Percentiles rank a stretch among this genome's conserved stretches.
Conservation (phyloP, 495 filamentous ascomycete genomes). For the Achaetomiella virescens region DNA sequence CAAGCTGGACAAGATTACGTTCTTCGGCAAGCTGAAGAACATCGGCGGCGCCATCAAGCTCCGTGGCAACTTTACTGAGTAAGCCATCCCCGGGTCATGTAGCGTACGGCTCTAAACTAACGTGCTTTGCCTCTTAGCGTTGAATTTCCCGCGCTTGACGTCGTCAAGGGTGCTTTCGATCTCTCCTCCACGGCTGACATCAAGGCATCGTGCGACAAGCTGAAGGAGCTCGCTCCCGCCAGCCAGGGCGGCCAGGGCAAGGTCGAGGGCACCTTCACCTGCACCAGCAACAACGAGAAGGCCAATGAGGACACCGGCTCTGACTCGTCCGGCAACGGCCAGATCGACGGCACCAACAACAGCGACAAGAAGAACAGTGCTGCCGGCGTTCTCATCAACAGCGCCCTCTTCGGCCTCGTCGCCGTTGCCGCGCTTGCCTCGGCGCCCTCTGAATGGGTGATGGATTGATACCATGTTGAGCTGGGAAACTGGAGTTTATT, state of each 20-base stretch:
- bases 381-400: constrained; percentile 29
- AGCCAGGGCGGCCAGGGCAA: constrained; percentile 34
- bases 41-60: constrained; percentile 85
- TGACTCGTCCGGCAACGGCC: constrained; percentile 16
- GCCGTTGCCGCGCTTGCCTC: constrained; percentile 34
- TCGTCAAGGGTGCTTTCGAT: constrained; percentile 84
- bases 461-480: background rate
- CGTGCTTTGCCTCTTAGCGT: constrained; percentile 47
- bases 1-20: constrained; percentile 51
- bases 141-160: constrained; percentile 57
- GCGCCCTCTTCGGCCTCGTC: constrained; percentile 34
- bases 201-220: constrained; percentile 37
- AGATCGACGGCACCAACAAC: constrained; percentile 14
- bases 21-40: constrained; percentile 59
- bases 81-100: no score
- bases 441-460: constrained; percentile 22
- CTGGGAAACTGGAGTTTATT: constrained; percentile 1
- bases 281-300: constrained; percentile 41
- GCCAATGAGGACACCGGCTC: constrained; percentile 38
- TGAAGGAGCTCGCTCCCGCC: constrained; percentile 37
- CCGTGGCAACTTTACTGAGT: constrained; percentile 77
- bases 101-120: no score
- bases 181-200: constrained; percentile 67
- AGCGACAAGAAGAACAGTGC: constrained; percentile 28
- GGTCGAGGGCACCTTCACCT: constrained; percentile 59